These are phyloP conservation scores for Galerina marginata DNA, from an alignment of 768 basidiomycete species.

Conservation along the genomic window DNA sequence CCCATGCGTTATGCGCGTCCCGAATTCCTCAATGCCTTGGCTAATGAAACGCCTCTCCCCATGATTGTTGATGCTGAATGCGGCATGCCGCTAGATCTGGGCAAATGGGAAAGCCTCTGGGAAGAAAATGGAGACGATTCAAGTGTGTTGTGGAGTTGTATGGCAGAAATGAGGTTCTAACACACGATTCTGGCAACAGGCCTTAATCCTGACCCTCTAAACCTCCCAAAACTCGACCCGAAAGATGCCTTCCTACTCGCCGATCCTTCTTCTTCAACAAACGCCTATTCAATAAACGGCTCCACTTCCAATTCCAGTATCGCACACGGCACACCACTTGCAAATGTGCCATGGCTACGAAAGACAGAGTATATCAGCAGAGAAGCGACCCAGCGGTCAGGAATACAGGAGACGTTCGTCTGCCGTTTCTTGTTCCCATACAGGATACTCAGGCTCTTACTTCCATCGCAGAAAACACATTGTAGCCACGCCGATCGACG, in stretches of 20 bases:
- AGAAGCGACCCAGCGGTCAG: constrained; percentile 49
- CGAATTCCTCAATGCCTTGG: constrained; percentile 82
- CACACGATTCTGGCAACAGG: constrained; percentile 22
- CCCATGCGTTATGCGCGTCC: constrained; percentile 87
- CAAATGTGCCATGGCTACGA: constrained; percentile 87
- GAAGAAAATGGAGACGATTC: constrained; percentile 76
- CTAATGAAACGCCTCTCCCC: constrained; percentile 82
- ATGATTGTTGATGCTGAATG: constrained; percentile 98
- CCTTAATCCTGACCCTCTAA: constrained; percentile 70
- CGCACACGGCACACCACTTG: constrained; percentile 49
- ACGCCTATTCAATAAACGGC: constrained; percentile 45
- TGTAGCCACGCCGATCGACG: constrained; percentile 59
- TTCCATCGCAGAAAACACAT: constrained; percentile 51
- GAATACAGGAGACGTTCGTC: constrained; percentile 62
- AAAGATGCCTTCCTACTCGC: constrained; percentile 78
- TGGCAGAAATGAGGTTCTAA: not conserved
- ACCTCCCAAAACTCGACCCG: constrained; percentile 68
- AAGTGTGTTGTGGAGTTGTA: constrained; percentile 43
- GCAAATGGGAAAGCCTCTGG: constrained; percentile 84
- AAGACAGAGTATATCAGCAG: constrained; percentile 90
- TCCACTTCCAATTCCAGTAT: constrained; percentile 41
- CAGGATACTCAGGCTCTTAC: not conserved
- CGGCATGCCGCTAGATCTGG: constrained; percentile 94
- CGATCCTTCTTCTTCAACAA: constrained; percentile 58
- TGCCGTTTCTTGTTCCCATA: not conserved